Base-by-base conservation (phyloP, 768 basidiomycete species). In the Leccinum subgranulosum region DNA sequence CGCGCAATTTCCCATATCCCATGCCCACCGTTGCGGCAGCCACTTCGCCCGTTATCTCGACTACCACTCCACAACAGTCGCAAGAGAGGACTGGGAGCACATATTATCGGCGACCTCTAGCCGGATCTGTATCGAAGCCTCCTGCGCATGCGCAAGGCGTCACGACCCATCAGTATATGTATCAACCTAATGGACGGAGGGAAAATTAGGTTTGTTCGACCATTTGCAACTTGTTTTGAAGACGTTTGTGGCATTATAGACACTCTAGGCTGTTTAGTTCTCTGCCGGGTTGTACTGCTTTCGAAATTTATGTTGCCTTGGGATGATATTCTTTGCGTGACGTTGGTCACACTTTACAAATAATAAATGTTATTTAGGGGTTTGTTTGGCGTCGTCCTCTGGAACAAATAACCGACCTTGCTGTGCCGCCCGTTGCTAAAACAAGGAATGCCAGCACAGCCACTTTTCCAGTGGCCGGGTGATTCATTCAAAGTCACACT, bases 11-110 rank as follows among this genome's bases (percentile, higher is more conserved):
- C 50, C 85, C 86, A 4, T 90, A 84, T 80, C 85, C 87, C 6
- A 87, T 88, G 85, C 87, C 87, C 2, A 87, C 84, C 1, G 80
- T 88, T 29, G 86, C 87, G 1, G 83, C 79, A 10, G 78, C 79
- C 47, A 83, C 84, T 0, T 82, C 86, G 6, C 80, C 85, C 2
- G 80, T 86, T 4, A 75, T 87, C 21, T 61, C 79, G 4, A 62
- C 74, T n/a, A 63, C 77, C 1, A 46, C 68, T 17, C 65, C 54
- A 51, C 81, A 80, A n/a, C 79, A 75, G 36, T 77, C 48, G 0
- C 67, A 56, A 48, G 72, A 72, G 29, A 63, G 68, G 47, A 45
- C 65, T 8, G 69, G 64, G 34, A 59, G 53, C 49, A 51, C 79
- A 14, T 87, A 86, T 67, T 87, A 87, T 60, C 79, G 85, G 10